Conservation (phyloP, 176 grass and related monocot genomes). For the Oropetium thomaeum region DNA sequence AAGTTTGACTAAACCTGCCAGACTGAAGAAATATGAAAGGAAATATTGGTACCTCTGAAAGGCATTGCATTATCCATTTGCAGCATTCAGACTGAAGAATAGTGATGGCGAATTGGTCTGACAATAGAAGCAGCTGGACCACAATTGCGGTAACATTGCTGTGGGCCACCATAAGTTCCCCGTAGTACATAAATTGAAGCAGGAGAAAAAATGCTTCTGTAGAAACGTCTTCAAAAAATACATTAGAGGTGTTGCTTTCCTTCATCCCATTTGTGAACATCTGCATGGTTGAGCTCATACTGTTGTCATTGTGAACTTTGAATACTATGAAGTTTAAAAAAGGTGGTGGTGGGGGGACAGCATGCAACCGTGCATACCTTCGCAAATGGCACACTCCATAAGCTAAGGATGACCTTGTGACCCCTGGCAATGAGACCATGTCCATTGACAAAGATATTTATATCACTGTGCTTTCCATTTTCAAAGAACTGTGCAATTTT, state of each 20-base stretch:
- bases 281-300: constrained; percentile 37
- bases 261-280: constrained; percentile 99
- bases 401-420: constrained; percentile 86
- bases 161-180: constrained; percentile 54
- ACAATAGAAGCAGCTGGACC: constrained; percentile 65
- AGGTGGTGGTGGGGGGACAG: neutral
- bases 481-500: constrained; percentile 73
- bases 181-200: constrained; percentile 83
- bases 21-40: constrained; percentile 25
- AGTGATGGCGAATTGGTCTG: constrained; percentile 77
- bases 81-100: constrained; percentile 88
- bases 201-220: constrained; percentile 69
- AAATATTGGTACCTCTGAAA: constrained; percentile 73
- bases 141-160: constrained; percentile 45
- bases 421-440: constrained; percentile 59
- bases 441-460: constrained; percentile 70
- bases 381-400: constrained; percentile 70
- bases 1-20: neutral
- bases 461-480: constrained; percentile 77
- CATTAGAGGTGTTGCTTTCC: constrained; percentile 67
- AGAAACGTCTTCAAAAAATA: constrained; percentile 65
- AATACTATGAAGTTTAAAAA: constrained; percentile 3
- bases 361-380: constrained; percentile 51
- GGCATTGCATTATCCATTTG: constrained; percentile 67
- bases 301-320: neutral